Evolutionary conservation across 2,329 filamentous ascomycete genomes (phyloP).

Genomic region (Trichoderma arundinaceum): DNA sequence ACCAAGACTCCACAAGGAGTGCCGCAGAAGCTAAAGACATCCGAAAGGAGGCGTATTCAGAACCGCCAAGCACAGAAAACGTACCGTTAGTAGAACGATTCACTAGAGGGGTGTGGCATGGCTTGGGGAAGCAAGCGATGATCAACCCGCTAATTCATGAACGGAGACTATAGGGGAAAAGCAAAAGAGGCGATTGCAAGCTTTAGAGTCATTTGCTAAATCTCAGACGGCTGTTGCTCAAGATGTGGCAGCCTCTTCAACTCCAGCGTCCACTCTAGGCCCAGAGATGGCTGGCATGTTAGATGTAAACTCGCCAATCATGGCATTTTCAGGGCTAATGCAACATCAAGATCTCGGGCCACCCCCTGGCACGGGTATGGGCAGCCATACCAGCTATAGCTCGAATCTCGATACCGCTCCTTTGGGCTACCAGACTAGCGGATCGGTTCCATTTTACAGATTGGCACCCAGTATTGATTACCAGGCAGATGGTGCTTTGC

Average conservation of each 20-base stretch:
- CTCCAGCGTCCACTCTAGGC: conserved; percentile 6
- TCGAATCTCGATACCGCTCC: not conserved
- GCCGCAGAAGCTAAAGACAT: conserved; percentile 9
- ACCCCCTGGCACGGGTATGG: not conserved
- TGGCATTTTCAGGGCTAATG: conserved; percentile 10
- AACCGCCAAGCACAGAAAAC: conserved; percentile 57
- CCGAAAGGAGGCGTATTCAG: conserved; percentile 39
- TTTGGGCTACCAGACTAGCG: not conserved
- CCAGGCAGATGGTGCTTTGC: not conserved
- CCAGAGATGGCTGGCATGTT: conserved; percentile 10
- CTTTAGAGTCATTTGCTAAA: conserved; percentile 36
- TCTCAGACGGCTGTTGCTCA: not conserved
- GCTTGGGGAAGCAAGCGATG: not conserved
- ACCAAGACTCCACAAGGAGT: not conserved
- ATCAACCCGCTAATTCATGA: not conserved
- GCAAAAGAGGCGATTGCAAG: conserved; percentile 39
- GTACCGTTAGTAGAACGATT: conserved; percentile 46
- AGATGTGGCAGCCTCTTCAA: conserved; percentile 6
- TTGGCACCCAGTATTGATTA: not conserved
- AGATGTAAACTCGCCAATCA: conserved; percentile 8
- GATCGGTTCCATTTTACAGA: not conserved
- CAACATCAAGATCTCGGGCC: conserved; percentile 10
- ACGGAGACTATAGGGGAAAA: conserved; percentile 37
- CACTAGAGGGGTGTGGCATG: too few species aligned
- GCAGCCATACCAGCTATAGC: not conserved